Evolutionary conservation across 495 filamentous ascomycete species (phyloP).

Genomic region (Neurospora sp.): DNA sequence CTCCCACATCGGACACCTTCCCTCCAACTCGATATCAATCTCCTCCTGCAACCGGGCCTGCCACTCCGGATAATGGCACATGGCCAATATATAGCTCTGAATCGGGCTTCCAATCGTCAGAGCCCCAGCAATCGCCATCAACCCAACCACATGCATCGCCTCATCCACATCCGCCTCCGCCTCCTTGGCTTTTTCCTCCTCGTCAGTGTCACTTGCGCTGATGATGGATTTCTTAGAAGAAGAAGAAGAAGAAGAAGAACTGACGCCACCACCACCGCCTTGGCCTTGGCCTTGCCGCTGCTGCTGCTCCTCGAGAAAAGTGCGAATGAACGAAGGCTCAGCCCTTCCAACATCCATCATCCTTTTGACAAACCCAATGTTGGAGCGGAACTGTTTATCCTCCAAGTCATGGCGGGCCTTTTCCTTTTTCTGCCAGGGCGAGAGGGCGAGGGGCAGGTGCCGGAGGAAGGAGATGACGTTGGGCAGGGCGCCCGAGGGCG

Average conservation of each 20-base stretch:
- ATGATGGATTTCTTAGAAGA: not conserved
- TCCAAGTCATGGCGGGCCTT: conserved; percentile 29
- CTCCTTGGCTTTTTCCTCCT: conserved; percentile 9
- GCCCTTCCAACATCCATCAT: conserved; percentile 13
- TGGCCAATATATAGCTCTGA: conserved; percentile 48
- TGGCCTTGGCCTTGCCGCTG: too few relatives aligned
- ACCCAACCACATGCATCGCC: conserved; percentile 33
- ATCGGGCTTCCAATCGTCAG: conserved; percentile 42
- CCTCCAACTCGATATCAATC: conserved; percentile 40
- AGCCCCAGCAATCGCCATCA: conserved; percentile 40
- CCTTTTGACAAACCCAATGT: conserved; percentile 32
- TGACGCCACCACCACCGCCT: not conserved
- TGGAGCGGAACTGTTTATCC: conserved; percentile 23
- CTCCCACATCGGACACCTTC: conserved; percentile 37
- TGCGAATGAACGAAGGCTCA: conserved; percentile 34
- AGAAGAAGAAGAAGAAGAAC: not conserved
- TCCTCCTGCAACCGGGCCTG: conserved; percentile 43
- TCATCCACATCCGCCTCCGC: conserved; percentile 22
- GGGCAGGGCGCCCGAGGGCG: conserved; percentile 45
- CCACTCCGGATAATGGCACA: conserved; percentile 50
- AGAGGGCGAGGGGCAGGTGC: conserved; percentile 30
- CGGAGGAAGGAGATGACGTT: conserved; percentile 37
- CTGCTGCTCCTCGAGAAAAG: conserved; percentile 26
- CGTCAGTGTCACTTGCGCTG: not conserved
- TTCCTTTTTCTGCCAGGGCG: conserved; percentile 45